Percentiles rank a stretch among this genome's conserved stretches.
Conservation (phyloP, 1,284 basidiomycete species). For the Puccinia coronata region DNA sequence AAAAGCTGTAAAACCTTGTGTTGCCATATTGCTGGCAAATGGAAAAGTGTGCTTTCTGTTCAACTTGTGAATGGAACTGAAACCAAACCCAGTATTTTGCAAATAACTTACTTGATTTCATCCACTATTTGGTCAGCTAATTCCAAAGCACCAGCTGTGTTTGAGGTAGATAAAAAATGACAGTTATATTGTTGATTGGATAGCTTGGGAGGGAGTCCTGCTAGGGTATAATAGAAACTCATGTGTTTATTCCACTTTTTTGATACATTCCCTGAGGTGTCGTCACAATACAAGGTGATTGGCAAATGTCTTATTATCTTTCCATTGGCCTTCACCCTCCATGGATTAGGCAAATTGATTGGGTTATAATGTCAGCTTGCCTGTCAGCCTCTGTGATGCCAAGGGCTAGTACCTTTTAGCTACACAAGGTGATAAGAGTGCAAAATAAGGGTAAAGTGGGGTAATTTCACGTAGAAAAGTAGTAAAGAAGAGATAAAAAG, state of each 20-base stretch:
- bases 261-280: background rate
- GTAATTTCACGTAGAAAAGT: no score
- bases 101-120: background rate
- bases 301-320: background rate
- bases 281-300: background rate
- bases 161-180: conserved; percentile 7
- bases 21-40: background rate
- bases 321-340: background rate
- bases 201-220: no score
- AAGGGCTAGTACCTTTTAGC: no score
- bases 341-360: background rate
- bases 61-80: background rate
- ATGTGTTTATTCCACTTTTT: no score
- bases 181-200: no score
- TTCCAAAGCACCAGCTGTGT: conserved; percentile 3
- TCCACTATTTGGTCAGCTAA: background rate
- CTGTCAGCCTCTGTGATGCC: no score
- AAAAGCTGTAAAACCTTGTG: background rate
- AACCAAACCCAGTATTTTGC: background rate
- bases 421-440: no score
- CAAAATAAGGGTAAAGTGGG: no score
- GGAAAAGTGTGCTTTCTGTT: no score
- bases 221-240: no score
- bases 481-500: no score
- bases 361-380: background rate